Evolutionary conservation across 2,329 filamentous ascomycete genomes (phyloP).

Genomic region (Xylariaceae sp.): DNA sequence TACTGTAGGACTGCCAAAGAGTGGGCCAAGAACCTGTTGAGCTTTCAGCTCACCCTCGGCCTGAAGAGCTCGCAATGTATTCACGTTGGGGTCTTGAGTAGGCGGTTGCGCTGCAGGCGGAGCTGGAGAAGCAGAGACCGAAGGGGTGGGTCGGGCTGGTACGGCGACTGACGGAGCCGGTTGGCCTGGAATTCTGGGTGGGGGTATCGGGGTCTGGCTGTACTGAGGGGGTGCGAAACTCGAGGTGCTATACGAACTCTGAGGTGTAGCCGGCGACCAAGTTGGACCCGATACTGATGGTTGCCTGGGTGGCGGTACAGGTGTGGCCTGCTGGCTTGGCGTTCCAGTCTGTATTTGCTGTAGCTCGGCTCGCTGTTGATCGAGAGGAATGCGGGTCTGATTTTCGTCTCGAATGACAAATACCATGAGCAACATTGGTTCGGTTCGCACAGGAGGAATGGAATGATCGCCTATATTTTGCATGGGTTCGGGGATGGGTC

Average conservation of each 20-base stretch:
- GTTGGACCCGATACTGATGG: slow-evolving; percentile 47
- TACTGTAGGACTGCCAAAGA: slow-evolving; percentile 62
- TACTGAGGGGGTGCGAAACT: slow-evolving; percentile 25
- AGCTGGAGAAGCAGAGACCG: slow-evolving; percentile 12
- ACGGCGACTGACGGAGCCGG: slow-evolving; percentile 17
- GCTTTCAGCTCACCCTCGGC: slow-evolving; percentile 55
- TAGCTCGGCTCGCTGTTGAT: slow-evolving; percentile 21
- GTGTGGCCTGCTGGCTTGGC: slow-evolving; percentile 21
- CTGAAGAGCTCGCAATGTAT: slow-evolving; percentile 40
- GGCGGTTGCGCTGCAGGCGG: slow-evolving; percentile 14
- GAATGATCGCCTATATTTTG: slow-evolving; percentile 81
- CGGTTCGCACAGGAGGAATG: slow-evolving; percentile 65
- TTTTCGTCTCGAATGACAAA: slow-evolving; percentile 73
- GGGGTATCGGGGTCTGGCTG: slow-evolving; percentile 31
- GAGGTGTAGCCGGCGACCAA: slow-evolving; percentile 52
- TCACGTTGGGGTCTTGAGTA: slow-evolving; percentile 35
- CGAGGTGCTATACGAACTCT: slow-evolving; percentile 30
- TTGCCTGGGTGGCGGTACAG: slow-evolving; percentile 38
- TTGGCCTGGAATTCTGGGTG: slow-evolving; percentile 32
- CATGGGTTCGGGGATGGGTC: slow-evolving; percentile 77
- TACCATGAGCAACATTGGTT: slow-evolving; percentile 76
- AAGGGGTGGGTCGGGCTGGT: slow-evolving; percentile 12
- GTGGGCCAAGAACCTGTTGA: slow-evolving; percentile 58
- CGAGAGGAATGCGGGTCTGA: slow-evolving; percentile 29
- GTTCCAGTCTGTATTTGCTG: slow-evolving; percentile 29